A percentile compares a stretch with the other conserved stretches of the same genome.
These are phyloP conservation scores for Mychonastes homosphaera DNA, from an alignment of 139 green algal species.

Conservation along the genomic window DNA sequence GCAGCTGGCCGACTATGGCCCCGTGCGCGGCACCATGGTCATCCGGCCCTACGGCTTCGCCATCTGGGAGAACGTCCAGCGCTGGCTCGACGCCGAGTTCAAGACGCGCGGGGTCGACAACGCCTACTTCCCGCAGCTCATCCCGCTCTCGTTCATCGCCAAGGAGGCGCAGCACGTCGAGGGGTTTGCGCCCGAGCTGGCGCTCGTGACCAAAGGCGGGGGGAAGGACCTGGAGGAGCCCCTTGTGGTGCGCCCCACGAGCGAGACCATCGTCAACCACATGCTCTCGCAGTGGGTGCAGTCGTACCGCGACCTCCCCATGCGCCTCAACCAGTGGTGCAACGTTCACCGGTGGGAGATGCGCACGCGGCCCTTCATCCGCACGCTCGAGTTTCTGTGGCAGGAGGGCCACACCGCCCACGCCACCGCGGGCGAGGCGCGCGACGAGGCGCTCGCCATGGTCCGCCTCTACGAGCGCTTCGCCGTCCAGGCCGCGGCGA, in stretches of 20 bases:
- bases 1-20: slow-evolving; percentile 95
- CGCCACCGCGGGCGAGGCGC: slow-evolving; percentile 83
- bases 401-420: slow-evolving; percentile 98
- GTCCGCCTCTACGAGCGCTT: slow-evolving; percentile 57
- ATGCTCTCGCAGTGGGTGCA: slow-evolving; percentile 89
- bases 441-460: slow-evolving; percentile 71
- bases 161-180: slow-evolving; percentile 98
- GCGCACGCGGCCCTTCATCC: slow-evolving; percentile 93
- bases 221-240: slow-evolving; percentile 96
- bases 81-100: slow-evolving; percentile 71
- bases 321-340: slow-evolving; percentile 97
- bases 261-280: slow-evolving; percentile 98
- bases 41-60: slow-evolving; percentile 92
- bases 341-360: slow-evolving; percentile 99
- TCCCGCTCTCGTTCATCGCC: slow-evolving; percentile 92
- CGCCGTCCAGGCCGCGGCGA: slow-evolving; percentile 62
- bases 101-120: slow-evolving; percentile 84
- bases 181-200: slow-evolving; percentile 97
- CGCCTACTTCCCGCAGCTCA: slow-evolving; percentile 97
- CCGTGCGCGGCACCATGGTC: slow-evolving; percentile 96
- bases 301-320: slow-evolving; percentile 87
- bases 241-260: slow-evolving; percentile 92
- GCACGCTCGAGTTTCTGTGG: slow-evolving; percentile 98
- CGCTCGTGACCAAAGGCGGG: slow-evolving; percentile 90
- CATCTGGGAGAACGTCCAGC: slow-evolving; percentile 67